Base-by-base conservation (phyloP, 495 filamentous ascomycete genomes). In the Hypoxylon subgilvum region DNA sequence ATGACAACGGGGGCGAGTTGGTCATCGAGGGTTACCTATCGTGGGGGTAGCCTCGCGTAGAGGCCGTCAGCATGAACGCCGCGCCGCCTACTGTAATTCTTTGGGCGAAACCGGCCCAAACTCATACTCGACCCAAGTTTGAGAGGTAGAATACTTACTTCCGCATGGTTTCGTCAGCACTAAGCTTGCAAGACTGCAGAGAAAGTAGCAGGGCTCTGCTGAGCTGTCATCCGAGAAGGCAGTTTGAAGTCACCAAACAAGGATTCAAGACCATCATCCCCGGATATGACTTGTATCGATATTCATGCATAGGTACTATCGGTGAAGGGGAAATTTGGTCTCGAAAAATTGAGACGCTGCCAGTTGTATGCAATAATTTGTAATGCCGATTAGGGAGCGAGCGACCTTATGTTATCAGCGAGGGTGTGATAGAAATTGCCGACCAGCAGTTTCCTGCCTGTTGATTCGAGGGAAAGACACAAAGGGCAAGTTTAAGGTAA, bases 1-100 rank as follows among this genome's bases (percentile, higher is more conserved):
- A 52, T 45, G 35, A 52, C 52, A 40, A 57, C 42, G 43, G 18
- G 45, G 16, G 41, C 40, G 48, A 35, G 6, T 38, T 23, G 48
- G 50, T 58, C 48, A 39, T 52, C 53, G 41, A 39, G 34, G 16
- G 27, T 40, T 53, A 36, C 35, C 19, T 42, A 51, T 23, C 53
- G 42, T 57, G 42, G 60, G 45, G 42, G 42, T 13, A 53, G 21
- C 23, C 38, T 57, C 53, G 16, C 18, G 28, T 49, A 30, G 30
- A 14, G 27, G 28, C 44, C 45, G 31, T 44, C 19, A 43, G 28
- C 1, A 16, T 9, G 30, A 22, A 16, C 12, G 30, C 17, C 36
- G 28, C 35, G 13, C 36, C 8, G 38, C 16, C 14, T 9, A 32
- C 40, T n/a, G n/a, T n/a, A n/a, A n/a, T n/a, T n/a, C n/a, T n/a